These are phyloP conservation scores for Linderina pennispora DNA, from an alignment of 192 early-diverging fungal genomes.

Conservation along the genomic window DNA sequence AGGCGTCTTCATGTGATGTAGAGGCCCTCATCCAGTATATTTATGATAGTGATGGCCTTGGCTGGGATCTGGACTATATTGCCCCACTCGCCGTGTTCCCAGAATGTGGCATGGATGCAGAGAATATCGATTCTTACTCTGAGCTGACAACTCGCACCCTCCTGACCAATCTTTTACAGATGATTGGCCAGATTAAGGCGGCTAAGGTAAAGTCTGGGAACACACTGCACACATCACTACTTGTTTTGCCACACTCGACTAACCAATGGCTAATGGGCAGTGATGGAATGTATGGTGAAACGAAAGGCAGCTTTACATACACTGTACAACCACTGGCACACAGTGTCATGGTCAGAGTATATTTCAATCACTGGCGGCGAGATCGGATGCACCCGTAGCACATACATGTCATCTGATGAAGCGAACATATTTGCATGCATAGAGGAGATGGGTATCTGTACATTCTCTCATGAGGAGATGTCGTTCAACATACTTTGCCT, in stretches of 20 bases:
- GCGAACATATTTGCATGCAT: slow-evolving; percentile 74
- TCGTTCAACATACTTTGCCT: slow-evolving; percentile 58
- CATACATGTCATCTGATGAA: slow-evolving; percentile 87
- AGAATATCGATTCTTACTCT: slow-evolving; percentile 75
- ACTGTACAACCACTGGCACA: slow-evolving; percentile 77
- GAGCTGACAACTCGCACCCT: slow-evolving; percentile 92
- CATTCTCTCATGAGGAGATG: neutral
- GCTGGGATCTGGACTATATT: slow-evolving; percentile 92
- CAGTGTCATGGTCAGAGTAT: slow-evolving; percentile 79
- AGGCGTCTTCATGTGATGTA: slow-evolving; percentile 81
- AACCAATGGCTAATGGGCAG: slow-evolving; percentile 87
- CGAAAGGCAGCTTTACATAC: slow-evolving; percentile 86
- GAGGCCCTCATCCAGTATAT: slow-evolving; percentile 80
- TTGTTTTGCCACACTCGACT: slow-evolving; percentile 78
- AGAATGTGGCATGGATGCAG: slow-evolving; percentile 81
- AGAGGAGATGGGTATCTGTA: slow-evolving; percentile 66
- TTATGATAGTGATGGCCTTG: slow-evolving; percentile 61
- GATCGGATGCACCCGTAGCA: slow-evolving; percentile 91
- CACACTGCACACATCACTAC: slow-evolving; percentile 76
- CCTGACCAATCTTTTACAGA: slow-evolving; percentile 87
- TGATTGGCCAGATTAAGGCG: slow-evolving; percentile 80
- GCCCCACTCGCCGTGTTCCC: slow-evolving; percentile 94
- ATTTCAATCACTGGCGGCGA: slow-evolving; percentile 79
- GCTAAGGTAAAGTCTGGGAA: slow-evolving; percentile 68
- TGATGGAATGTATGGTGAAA: slow-evolving; percentile 84